phyloP scores from a whole-genome alignment of 108 stramenopile genomes.

The Pseudonitzschia multiseries region DNA sequence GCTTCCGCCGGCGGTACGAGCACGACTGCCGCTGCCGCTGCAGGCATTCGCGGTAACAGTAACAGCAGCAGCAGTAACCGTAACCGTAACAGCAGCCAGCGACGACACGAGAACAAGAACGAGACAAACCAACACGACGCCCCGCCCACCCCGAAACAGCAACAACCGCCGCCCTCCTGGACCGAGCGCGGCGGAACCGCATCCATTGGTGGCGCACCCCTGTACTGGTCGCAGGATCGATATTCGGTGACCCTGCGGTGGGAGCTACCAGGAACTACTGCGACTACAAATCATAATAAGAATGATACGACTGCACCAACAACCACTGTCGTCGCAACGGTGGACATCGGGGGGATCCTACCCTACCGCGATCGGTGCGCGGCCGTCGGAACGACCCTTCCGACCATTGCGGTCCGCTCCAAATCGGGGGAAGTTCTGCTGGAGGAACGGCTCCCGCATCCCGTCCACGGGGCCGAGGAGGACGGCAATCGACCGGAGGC shows the following conservation, averaged over 20 bases:
- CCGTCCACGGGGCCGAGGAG: slow-evolving; percentile 45
- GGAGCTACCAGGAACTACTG: too few relatives aligned
- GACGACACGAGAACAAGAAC: too few relatives aligned
- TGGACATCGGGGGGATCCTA: slow-evolving; percentile 19
- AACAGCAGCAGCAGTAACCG: too few relatives aligned
- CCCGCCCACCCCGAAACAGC: too few relatives aligned
- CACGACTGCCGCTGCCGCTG: too few relatives aligned
- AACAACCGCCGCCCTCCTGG: slow-evolving; percentile 21
- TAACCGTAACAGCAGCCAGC: too few relatives aligned
- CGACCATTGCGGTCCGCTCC: not conserved
- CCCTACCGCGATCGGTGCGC: slow-evolving; percentile 36
- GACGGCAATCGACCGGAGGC: slow-evolving; percentile 28
- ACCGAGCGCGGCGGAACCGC: slow-evolving; percentile 29
- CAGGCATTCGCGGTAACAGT: too few relatives aligned
- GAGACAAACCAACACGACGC: too few relatives aligned
- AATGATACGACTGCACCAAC: too few relatives aligned
- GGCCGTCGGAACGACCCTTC: slow-evolving; percentile 24
- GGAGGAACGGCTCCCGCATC: slow-evolving; percentile 44
- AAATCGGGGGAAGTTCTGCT: slow-evolving; percentile 11
- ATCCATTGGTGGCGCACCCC: not conserved
- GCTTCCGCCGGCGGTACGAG: not conserved
- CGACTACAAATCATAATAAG: too few relatives aligned
- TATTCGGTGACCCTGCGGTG: slow-evolving; percentile 38
- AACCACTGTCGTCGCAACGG: slow-evolving; percentile 9
- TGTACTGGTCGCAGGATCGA: slow-evolving; percentile 53